These are phyloP conservation scores for Chaetomium fimeti DNA, from an alignment of 495 filamentous ascomycete genomes.

Conservation along the genomic window DNA sequence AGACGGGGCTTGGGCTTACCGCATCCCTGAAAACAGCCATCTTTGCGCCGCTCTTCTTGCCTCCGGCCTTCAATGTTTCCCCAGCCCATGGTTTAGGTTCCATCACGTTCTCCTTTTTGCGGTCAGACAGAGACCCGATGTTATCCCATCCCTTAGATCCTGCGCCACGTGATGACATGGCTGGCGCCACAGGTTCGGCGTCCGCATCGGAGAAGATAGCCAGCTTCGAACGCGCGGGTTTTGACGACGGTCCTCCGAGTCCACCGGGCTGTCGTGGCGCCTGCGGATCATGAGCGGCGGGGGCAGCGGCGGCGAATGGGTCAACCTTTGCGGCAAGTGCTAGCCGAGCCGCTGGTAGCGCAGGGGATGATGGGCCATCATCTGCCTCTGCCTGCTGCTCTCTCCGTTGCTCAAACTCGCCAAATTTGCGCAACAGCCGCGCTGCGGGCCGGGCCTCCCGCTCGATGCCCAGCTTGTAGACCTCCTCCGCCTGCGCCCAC, in stretches of 20 bases:
- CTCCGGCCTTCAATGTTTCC: slow-evolving; percentile 83
- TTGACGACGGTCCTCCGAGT: slow-evolving; percentile 50
- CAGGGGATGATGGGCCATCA: slow-evolving; percentile 76
- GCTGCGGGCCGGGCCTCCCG: slow-evolving; percentile 80
- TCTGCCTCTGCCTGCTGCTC: slow-evolving; percentile 56
- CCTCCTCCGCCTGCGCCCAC: slow-evolving; percentile 90
- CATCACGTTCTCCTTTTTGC: slow-evolving; percentile 89
- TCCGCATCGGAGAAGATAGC: slow-evolving; percentile 84
- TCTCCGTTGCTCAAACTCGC: slow-evolving; percentile 80
- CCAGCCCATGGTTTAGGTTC: slow-evolving; percentile 90
- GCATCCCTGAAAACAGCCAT: slow-evolving; percentile 92
- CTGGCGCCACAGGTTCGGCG: slow-evolving; percentile 49
- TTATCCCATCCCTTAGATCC: slow-evolving; percentile 81
- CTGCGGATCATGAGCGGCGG: slow-evolving; percentile 62
- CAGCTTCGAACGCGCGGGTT: slow-evolving; percentile 74
- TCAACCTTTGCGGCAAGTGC: slow-evolving; percentile 83
- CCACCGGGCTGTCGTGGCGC: slow-evolving; percentile 48
- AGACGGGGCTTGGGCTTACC: slow-evolving; percentile 62
- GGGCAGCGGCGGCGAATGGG: slow-evolving; percentile 57
- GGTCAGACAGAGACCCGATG: slow-evolving; percentile 78
- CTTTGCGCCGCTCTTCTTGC: slow-evolving; percentile 73
- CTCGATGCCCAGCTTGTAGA: slow-evolving; percentile 85
- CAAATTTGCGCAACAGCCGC: slow-evolving; percentile 80
- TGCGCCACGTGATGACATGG: slow-evolving; percentile 47
- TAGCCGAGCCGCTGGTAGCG: slow-evolving; percentile 77